A percentile compares a stretch with the other conserved stretches of the same genome.
These are phyloP conservation scores for Penicillium psychrosexuale DNA, from an alignment of 2,329 filamentous ascomycete species.

Conservation along the genomic window DNA sequence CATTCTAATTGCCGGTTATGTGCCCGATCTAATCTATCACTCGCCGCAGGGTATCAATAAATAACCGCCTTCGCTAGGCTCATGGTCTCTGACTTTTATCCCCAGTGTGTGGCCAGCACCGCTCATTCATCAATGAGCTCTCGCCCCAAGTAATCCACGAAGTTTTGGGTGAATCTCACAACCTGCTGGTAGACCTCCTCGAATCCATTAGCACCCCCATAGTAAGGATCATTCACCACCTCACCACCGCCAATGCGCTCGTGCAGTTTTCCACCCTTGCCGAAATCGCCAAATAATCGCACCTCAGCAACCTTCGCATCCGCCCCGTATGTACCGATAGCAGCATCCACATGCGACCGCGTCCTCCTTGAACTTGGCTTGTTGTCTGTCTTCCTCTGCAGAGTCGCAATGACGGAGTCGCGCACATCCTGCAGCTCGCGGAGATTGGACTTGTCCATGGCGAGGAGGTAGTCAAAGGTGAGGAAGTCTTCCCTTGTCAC, in stretches of 20 bases:
- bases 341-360: constrained; percentile 36
- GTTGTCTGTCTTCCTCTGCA: constrained; percentile 41
- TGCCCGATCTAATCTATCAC: neutral
- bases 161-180: constrained; percentile 70
- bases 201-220: constrained; percentile 80
- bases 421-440: constrained; percentile 63
- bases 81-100: neutral
- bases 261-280: constrained; percentile 50
- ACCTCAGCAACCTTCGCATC: constrained; percentile 52
- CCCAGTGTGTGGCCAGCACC: neutral
- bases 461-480: constrained; percentile 87
- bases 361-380: constrained; percentile 29
- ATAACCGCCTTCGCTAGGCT: constrained; percentile 1
- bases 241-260: constrained; percentile 52
- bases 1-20: constrained; percentile 7
- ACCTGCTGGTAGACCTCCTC: constrained; percentile 83
- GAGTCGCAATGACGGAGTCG: constrained; percentile 48
- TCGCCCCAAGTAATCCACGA: constrained; percentile 59
- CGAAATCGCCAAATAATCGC: constrained; percentile 83
- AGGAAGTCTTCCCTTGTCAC: constrained; percentile 71
- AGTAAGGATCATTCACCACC: constrained; percentile 85
- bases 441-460: constrained; percentile 87
- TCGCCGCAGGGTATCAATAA: constrained; percentile 23
- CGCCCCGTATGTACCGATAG: constrained; percentile 34
- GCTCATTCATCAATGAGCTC: constrained; percentile 9